phyloP scores from a whole-genome alignment of 1,284 basidiomycete species.

The Gymnopus androsaceus region DNA sequence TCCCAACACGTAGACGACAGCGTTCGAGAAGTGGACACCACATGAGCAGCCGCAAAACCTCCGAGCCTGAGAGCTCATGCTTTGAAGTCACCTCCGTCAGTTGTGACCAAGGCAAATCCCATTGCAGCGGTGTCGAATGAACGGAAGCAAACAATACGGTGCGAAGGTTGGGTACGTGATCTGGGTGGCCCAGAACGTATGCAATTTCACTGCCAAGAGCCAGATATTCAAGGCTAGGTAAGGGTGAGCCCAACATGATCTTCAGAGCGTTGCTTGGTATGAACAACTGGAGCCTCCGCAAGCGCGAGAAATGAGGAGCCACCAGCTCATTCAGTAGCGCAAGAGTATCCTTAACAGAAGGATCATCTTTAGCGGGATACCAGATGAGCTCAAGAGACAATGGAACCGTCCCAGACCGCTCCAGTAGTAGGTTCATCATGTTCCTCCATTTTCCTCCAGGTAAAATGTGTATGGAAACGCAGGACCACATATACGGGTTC shows the following conservation, averaged over 20 bases:
- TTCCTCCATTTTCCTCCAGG: not conserved
- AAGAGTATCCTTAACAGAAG: not conserved
- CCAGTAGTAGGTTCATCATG: not conserved
- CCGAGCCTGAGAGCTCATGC: not conserved
- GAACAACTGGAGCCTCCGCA: not conserved
- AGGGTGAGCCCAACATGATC: not conserved
- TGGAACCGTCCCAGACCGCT: not conserved
- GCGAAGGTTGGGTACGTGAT: not conserved
- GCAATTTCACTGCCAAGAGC: not conserved
- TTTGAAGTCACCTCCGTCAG: not conserved
- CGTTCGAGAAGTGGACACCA: not conserved
- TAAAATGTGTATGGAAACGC: not conserved
- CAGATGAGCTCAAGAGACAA: not conserved
- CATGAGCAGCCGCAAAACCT: not conserved
- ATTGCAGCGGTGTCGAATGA: not conserved
- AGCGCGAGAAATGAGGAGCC: not conserved
- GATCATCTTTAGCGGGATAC: not conserved
- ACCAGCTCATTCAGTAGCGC: not conserved
- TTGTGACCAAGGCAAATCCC: not conserved
- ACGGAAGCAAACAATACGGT: not conserved
- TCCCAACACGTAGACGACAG: not conserved
- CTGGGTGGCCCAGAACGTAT: not conserved
- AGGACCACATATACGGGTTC: not conserved
- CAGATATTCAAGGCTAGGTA: not conserved
- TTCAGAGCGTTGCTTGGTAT: not conserved